phyloP scores from a whole-genome alignment of 768 basidiomycete genomes.

The Postia placenta region DNA sequence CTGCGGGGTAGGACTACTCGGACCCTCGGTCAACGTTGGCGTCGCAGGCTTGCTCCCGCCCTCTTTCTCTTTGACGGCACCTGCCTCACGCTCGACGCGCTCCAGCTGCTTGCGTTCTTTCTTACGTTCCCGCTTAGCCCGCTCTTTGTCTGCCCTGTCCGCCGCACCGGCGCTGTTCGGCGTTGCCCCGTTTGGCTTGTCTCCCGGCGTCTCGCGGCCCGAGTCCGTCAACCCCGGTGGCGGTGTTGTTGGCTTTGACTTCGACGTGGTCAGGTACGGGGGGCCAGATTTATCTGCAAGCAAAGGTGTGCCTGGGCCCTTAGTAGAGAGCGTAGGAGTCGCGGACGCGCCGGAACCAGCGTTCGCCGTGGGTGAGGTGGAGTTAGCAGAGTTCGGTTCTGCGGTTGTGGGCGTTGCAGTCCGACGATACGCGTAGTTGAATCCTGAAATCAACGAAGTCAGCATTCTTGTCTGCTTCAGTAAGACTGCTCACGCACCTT shows the following conservation, averaged over 20 bases:
- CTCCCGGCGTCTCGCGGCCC: constrained; percentile 30
- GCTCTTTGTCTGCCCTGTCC: constrained; percentile 53
- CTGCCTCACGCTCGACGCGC: constrained; percentile 35
- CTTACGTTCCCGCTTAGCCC: constrained; percentile 53
- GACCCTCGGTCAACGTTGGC: constrained; percentile 10
- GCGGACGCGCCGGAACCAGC: constrained; percentile 25
- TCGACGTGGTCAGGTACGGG: constrained; percentile 21
- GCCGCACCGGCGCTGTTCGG: constrained; percentile 16
- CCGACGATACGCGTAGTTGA: constrained; percentile 93
- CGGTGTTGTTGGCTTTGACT: constrained; percentile 21
- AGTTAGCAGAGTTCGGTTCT: constrained; percentile 53
- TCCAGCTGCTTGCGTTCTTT: constrained; percentile 59
- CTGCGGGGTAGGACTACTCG: constrained; percentile 10
- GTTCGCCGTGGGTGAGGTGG: constrained; percentile 42
- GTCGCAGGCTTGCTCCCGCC: constrained; percentile 22
- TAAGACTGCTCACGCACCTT: constrained; percentile 48
- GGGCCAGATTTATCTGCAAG: constrained; percentile 28
- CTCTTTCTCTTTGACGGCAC: constrained; percentile 28
- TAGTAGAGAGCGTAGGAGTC: constrained; percentile 27
- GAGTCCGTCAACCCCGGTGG: constrained; percentile 24
- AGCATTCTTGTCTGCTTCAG: neutral
- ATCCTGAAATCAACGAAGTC: constrained; percentile 43
- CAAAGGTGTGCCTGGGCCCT: constrained; percentile 18
- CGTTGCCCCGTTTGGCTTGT: constrained; percentile 31
- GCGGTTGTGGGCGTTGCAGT: constrained; percentile 49